Evolutionary conservation across 495 filamentous ascomycete genomes (phyloP).

Genomic region (Aspergillus taichungensis): DNA sequence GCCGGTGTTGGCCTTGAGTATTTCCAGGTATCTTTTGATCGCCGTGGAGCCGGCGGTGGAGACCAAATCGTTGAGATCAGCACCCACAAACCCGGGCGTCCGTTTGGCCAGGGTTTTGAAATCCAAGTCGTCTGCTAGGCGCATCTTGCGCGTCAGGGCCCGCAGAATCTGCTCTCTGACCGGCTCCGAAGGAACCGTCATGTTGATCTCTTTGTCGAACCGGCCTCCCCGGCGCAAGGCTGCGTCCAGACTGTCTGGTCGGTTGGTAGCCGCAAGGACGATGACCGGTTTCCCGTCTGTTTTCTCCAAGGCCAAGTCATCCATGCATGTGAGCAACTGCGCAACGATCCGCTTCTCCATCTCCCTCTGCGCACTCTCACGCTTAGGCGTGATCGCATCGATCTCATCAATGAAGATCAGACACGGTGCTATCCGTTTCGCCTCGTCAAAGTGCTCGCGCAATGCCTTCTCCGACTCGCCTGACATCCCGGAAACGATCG

Average conservation of each 20-base stretch:
- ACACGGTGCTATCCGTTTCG: conserved; percentile 79
- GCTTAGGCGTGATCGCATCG: conserved; percentile 89
- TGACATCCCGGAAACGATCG: conserved; percentile 87
- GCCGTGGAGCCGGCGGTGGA: conserved; percentile 60
- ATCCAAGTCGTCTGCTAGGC: conserved; percentile 62
- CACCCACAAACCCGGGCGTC: conserved; percentile 91
- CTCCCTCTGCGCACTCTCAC: conserved; percentile 88
- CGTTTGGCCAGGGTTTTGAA: conserved; percentile 73
- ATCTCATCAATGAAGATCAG: conserved; percentile 95
- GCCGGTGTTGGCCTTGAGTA: conserved; percentile 40
- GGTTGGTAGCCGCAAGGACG: conserved; percentile 86
- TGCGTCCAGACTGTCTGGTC: conserved; percentile 83
- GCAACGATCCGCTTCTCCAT: conserved; percentile 97
- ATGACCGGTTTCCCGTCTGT: conserved; percentile 86
- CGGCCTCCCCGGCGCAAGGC: conserved; percentile 77
- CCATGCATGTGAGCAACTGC: conserved; percentile 84
- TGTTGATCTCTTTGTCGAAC: conserved; percentile 89
- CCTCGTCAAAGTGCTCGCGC: conserved; percentile 82
- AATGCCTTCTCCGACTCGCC: conserved; percentile 95
- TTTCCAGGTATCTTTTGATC: conserved; percentile 49
- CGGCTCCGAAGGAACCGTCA: conserved; percentile 83
- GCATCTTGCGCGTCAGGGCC: conserved; percentile 63
- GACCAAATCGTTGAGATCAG: conserved; percentile 82
- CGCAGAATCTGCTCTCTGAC: conserved; percentile 78
- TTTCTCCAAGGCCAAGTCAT: conserved; percentile 70